Base-by-base conservation (phyloP, 2,329 filamentous ascomycete genomes). In the Ophiostoma ips region DNA sequence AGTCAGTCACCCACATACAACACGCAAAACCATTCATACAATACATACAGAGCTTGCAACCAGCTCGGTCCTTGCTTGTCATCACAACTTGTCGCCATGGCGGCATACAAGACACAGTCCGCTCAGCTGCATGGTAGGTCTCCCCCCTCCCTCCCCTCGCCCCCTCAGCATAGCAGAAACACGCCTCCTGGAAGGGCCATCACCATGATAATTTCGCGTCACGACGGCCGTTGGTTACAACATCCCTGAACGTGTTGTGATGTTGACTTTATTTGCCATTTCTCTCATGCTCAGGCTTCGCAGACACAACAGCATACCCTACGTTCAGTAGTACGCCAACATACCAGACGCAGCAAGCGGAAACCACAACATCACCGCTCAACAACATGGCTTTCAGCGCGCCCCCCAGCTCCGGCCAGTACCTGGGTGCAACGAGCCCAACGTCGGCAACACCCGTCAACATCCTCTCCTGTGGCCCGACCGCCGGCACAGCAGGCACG, bases 71-170 rank as follows among this genome's bases (percentile, higher is more conserved):
- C 28, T 43, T 43, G 40, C 40, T 43, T 21, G 21, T 66, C 71
- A 89, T 89, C 84, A 83, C 85, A 66, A 82, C 82, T 68, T 89
- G 87, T 28, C 40, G 21, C 66, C 71, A 89, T 89, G 84, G 83
- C 85, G 66, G 82, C 82, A 68, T 89, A 87, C 73, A 94, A 94
- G 69, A 68, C 79, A 52, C 79, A 84, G 65, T 73, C 81, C 67
- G 74, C 83, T 66, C 83, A 83, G 65, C 77, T 89, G 71, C 84
- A 90, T 68, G 84, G 88, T 94, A 72, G 71, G 87, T 81, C 3
- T 6, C 33, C 11, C n/a, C n/a, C n/a, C n/a, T n/a, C n/a, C n/a
- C n/a, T n/a, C n/a, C n/a, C n/a, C n/a, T n/a, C n/a, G n/a, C n/a
- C n/a, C n/a, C n/a, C n/a, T n/a, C n/a, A n/a, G n/a, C n/a, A n/a